Base-by-base conservation (phyloP, 2,329 filamentous ascomycete species). In the Phaeosphaeriaceae sp. region DNA sequence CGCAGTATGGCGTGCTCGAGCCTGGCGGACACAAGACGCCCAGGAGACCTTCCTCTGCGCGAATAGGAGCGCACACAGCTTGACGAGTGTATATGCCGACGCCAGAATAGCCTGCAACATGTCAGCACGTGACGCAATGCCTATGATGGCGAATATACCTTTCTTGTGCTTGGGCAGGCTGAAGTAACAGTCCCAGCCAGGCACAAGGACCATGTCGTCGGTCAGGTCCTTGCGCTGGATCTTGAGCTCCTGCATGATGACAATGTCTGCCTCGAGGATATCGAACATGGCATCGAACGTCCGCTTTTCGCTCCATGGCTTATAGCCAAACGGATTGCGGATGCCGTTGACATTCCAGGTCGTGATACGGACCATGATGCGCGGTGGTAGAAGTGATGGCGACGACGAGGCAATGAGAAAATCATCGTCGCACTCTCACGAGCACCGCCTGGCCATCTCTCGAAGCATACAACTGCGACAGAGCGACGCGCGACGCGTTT, bases 141-240 rank as follows among this genome's bases (percentile, higher is more conserved):
- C n/a, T 19, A 50, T 31, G 9, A 17, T 15, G 13, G 31, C 24
- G 22, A 4, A 22, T 1, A 1, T 45, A 48, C 92, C 94, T 83
- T 97, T 98, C 77, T 98, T 98, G 73, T 96, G 85, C 74, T 89
- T 92, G 0, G 95, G 95, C 22, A 99, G 82, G 74, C 93, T 97
- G 79, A 97, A 97, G 79, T 90, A 97, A 64, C 93, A 93, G 75
- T 99, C 95, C 94, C 94, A 99, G 13, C 95, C 95, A 0, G 91
- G 88, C 0, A 98, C 88, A 33, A 98, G 82, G 10, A 98, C 93
- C 92, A 98, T 98, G 68, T 98, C 95, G 83, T 98, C 95, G 42
- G 84, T 85, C 1, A 99, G 82, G 67, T 97, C 93, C 74, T 97
- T 97, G 56, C 90, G 86, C 74, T 98, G 95, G 42, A 98, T 97